phyloP scores from a whole-genome alignment of 116 monocot genomes.

The Dioscorea cayenensis region DNA sequence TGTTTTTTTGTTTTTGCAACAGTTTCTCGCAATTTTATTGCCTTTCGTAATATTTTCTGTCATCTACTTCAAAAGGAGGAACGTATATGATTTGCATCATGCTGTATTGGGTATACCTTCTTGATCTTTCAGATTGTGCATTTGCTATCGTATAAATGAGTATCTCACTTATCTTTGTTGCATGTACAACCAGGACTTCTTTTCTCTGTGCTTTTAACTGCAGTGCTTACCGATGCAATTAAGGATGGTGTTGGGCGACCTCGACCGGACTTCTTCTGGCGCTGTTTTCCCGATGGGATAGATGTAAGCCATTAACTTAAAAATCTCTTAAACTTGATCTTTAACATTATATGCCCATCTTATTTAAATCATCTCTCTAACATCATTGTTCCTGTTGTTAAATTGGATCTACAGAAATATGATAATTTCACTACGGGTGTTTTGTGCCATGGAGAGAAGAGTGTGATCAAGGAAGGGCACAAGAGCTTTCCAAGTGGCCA shows the following conservation, averaged over 20 bases:
- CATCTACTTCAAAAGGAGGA: conserved; percentile 59
- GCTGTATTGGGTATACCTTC: conserved; percentile 56
- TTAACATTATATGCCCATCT: not conserved
- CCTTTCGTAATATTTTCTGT: conserved; percentile 49
- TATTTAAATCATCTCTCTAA: not conserved
- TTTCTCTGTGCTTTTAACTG: conserved; percentile 79
- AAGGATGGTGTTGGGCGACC: conserved; percentile 97
- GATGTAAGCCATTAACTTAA: conserved; percentile 13
- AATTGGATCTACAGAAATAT: conserved; percentile 18
- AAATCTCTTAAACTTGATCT: not conserved
- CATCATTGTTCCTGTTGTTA: not conserved
- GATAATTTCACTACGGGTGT: conserved; percentile 42
- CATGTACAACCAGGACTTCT: conserved; percentile 45
- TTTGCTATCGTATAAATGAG: not conserved
- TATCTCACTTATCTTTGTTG: not conserved
- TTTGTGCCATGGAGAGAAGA: conserved; percentile 51
- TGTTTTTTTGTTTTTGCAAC: conserved; percentile 8
- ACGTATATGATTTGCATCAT: conserved; percentile 94
- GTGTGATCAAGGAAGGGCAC: conserved; percentile 60
- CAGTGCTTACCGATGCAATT: conserved; percentile 81
- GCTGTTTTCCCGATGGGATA: conserved; percentile 92
- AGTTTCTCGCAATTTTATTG: conserved; percentile 58
- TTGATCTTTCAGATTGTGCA: not conserved
- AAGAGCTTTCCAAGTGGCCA: conserved; percentile 82
- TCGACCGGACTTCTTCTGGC: conserved; percentile 95